Evolutionary conservation across 225 moss, liverwort and hornwort species (phyloP).

Genomic region (Marchantia polymorpha): DNA sequence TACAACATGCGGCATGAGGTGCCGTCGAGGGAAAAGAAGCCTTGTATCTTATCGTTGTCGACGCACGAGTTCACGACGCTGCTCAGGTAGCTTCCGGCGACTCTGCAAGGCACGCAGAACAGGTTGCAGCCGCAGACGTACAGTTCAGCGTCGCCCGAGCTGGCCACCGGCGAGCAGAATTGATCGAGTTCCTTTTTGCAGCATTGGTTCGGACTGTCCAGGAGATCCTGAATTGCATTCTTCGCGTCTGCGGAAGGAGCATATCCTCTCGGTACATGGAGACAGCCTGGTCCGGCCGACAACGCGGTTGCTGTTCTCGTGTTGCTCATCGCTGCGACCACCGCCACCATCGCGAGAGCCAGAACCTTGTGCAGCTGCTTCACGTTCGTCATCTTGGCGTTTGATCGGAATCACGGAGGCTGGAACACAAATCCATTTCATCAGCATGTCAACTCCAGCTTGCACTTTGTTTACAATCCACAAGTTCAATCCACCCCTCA

Average conservation of each 20-base stretch:
- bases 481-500: not conserved
- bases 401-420: not conserved
- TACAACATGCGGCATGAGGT: slow-evolving; percentile 10
- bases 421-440: not conserved
- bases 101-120: slow-evolving; percentile 11
- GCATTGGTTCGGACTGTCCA: not conserved
- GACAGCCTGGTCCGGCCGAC: not conserved
- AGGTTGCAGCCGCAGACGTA: slow-evolving; percentile 1
- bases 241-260: not conserved
- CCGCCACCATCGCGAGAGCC: not conserved
- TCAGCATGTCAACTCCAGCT: not conserved
- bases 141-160: slow-evolving; percentile 7
- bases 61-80: not conserved
- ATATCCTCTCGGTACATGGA: not conserved
- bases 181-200: not conserved
- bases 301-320: too few species aligned
- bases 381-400: not conserved
- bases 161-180: not conserved
- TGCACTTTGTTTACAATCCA: not conserved
- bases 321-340: not conserved
- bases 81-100: slow-evolving; percentile 8
- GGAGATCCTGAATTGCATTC: not conserved
- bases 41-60: not conserved
- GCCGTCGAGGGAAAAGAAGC: slow-evolving; percentile 9
- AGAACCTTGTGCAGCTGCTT: not conserved